These are phyloP conservation scores for Oryza officinalis DNA, from an alignment of 176 grass and related monocot species.

Conservation along the genomic window DNA sequence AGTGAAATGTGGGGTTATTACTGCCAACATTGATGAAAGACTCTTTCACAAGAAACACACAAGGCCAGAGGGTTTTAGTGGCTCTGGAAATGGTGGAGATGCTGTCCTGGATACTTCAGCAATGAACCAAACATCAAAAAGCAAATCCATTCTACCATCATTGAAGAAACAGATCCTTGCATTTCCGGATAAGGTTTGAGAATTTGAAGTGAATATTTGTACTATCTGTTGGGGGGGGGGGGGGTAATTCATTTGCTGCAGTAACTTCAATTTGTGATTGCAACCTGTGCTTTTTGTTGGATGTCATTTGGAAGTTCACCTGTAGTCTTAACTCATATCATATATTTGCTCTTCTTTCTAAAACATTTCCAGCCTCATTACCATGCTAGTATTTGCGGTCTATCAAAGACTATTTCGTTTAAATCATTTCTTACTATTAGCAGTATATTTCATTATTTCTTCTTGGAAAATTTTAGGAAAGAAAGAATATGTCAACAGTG, in stretches of 20 bases:
- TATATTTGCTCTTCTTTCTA: conserved; percentile 27
- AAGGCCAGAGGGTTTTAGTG: conserved; percentile 38
- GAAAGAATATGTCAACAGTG: conserved; percentile 2
- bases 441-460: conserved; percentile 1
- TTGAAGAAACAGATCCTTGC: conserved; percentile 83
- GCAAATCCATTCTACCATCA: conserved; percentile 56
- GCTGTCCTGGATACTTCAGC: conserved; percentile 34
- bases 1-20: conserved; percentile 77
- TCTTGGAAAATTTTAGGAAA: background rate
- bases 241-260: background rate
- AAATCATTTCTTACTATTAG: conserved; percentile 25
- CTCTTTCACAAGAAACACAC: conserved; percentile 56
- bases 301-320: background rate
- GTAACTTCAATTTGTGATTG: conserved; percentile 17
- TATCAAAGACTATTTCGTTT: conserved; percentile 22
- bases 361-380: background rate
- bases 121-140: conserved; percentile 52
- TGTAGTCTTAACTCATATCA: background rate
- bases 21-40: conserved; percentile 72
- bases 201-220: background rate
- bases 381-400: background rate
- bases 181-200: conserved; percentile 93
- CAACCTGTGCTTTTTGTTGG: conserved; percentile 11
- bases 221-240: background rate
- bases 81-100: conserved; percentile 38